Conservation (phyloP, 1,284 basidiomycete genomes). For the Hypsizygus ulmarius region DNA sequence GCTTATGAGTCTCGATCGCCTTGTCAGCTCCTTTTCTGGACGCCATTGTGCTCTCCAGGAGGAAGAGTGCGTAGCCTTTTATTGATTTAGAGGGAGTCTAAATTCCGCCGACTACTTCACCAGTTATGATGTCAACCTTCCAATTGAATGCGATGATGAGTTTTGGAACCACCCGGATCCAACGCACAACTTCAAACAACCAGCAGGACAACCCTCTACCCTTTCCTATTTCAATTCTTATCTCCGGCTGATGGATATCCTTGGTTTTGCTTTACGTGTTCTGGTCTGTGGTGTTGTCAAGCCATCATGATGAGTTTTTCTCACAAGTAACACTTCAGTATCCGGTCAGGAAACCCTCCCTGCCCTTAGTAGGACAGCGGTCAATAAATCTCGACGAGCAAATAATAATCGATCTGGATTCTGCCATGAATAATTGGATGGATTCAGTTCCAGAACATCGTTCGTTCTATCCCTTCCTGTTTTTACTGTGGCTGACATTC, state of each 20-base stretch:
- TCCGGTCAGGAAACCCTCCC: no score
- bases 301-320: background rate
- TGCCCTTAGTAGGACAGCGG: no score
- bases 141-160: conserved; percentile 67
- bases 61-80: conserved; percentile 47
- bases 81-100: background rate
- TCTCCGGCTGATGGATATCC: conserved; percentile 58
- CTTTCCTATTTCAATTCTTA: conserved; percentile 54
- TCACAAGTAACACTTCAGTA: background rate
- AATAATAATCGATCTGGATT: conserved; percentile 61
- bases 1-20: conserved; percentile 46
- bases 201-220: conserved; percentile 45
- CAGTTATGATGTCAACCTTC: conserved; percentile 63
- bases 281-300: conserved; percentile 50
- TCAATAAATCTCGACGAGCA: conserved; percentile 35
- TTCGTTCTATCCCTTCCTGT: conserved; percentile 22
- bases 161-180: conserved; percentile 52
- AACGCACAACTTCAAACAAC: conserved; percentile 44
- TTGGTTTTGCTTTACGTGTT: conserved; percentile 36
- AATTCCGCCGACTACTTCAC: conserved; percentile 7
- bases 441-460: conserved; percentile 55
- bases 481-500: background rate
- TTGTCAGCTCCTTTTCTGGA: conserved; percentile 53
- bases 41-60: conserved; percentile 61
- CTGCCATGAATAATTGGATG: conserved; percentile 62